Evolutionary conservation across 306 rosid genomes (phyloP).

Genomic region (Lathyrus sativus): DNA sequence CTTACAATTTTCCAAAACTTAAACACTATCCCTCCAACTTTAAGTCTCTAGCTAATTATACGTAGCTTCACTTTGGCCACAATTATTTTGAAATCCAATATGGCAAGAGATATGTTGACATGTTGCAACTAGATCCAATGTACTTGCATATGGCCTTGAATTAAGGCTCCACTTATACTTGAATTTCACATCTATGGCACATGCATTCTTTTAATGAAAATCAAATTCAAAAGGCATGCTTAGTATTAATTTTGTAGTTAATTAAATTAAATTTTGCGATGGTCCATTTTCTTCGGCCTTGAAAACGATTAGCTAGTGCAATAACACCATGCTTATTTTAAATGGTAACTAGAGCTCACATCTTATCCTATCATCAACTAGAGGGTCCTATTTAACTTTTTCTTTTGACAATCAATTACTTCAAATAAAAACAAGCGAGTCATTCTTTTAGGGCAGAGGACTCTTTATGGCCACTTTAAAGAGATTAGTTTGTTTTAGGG

Average conservation of each 20-base stretch:
- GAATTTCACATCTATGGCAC: constrained; percentile 50
- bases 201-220: constrained; percentile 44
- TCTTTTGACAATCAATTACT: constrained; percentile 20
- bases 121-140: constrained; percentile 30
- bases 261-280: constrained; percentile 46
- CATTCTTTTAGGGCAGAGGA: neutral
- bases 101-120: constrained; percentile 28
- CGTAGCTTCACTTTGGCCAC: constrained; percentile 34
- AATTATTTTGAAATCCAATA: constrained; percentile 30
- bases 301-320: constrained; percentile 54
- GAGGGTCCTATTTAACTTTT: constrained; percentile 36
- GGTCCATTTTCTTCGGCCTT: constrained; percentile 32
- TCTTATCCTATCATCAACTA: constrained; percentile 45
- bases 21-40: constrained; percentile 54
- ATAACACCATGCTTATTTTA: constrained; percentile 54
- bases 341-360: constrained; percentile 48
- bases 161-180: constrained; percentile 63
- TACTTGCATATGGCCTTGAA: constrained; percentile 35
- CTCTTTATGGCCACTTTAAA: constrained; percentile 27
- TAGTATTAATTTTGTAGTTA: constrained; percentile 38
- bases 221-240: constrained; percentile 39
- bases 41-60: constrained; percentile 14
- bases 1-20: constrained; percentile 74
- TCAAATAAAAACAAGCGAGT: constrained; percentile 26
- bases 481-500: constrained; percentile 20